Evolutionary conservation across 768 basidiomycete genomes (phyloP).

Genomic region (Arthromyces matolae): DNA sequence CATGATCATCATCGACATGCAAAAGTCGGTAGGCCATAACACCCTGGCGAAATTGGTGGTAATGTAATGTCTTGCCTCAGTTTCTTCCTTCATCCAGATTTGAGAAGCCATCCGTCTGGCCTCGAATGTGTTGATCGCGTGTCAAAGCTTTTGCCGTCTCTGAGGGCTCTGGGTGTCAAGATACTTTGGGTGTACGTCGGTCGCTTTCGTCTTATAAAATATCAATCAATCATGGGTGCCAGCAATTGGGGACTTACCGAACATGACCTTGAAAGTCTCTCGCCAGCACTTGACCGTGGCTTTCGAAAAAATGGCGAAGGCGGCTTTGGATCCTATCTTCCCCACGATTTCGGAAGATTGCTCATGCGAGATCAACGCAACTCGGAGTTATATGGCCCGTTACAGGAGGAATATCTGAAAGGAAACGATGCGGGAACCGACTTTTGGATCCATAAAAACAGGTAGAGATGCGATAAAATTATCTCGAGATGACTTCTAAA

Average conservation of each 20-base stretch:
- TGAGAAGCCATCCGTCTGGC: constrained; percentile 52
- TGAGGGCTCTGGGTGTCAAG: constrained; percentile 39
- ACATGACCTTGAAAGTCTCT: constrained; percentile 56
- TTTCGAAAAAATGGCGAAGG: constrained; percentile 46
- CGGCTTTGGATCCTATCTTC: constrained; percentile 54
- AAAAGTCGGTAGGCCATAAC: constrained; percentile 63
- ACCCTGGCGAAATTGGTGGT: too few species aligned
- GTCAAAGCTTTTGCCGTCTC: constrained; percentile 41
- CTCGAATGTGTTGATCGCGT: constrained; percentile 56
- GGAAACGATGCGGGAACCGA: constrained; percentile 56
- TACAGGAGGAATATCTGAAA: constrained; percentile 51
- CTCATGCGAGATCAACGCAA: constrained; percentile 58
- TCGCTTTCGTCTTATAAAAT: neutral
- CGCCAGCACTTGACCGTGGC: constrained; percentile 54
- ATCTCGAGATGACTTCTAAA: neutral
- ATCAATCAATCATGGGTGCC: neutral
- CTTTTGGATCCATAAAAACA: constrained; percentile 71
- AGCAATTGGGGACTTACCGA: constrained; percentile 75
- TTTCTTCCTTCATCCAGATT: constrained; percentile 62
- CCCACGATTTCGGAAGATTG: constrained; percentile 50
- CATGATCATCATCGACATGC: constrained; percentile 69
- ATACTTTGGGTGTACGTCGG: constrained; percentile 60
- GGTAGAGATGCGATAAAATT: constrained; percentile 29
- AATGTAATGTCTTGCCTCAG: too few species aligned
- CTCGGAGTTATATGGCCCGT: constrained; percentile 59